phyloP scores from a whole-genome alignment of 352 stramenopile species.

The Pythium guiyangense region DNA sequence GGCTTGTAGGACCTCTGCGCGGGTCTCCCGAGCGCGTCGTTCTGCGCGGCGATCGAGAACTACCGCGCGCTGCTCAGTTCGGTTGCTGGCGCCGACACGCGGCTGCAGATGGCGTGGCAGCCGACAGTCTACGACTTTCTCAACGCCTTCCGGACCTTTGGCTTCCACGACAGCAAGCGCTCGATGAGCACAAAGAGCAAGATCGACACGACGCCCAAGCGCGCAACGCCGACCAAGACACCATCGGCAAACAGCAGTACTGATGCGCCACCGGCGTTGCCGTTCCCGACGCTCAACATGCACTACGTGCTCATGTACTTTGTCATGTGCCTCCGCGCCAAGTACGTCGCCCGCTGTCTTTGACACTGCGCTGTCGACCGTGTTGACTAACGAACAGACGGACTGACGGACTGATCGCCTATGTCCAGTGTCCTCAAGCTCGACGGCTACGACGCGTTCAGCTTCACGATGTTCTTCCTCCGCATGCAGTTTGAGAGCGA shows the following conservation, averaged over 20 bases:
- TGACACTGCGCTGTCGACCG: background rate
- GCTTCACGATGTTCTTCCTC: conserved; percentile 84
- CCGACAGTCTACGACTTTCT: conserved; percentile 77
- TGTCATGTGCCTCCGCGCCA: conserved; percentile 64
- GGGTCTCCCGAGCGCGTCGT: conserved; percentile 44
- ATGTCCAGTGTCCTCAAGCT: conserved; percentile 34
- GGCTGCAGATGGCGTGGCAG: conserved; percentile 61
- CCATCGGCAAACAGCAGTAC: conserved; percentile 18
- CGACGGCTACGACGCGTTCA: conserved; percentile 76
- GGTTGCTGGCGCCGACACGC: conserved; percentile 9
- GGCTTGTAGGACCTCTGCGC: conserved; percentile 30
- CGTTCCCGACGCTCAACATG: conserved; percentile 81
- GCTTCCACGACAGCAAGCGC: conserved; percentile 80
- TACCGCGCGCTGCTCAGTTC: conserved; percentile 32
- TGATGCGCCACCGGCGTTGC: conserved; percentile 11
- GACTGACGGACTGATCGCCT: background rate
- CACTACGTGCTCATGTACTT: conserved; percentile 74
- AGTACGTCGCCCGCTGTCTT: conserved; percentile 14
- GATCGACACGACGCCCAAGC: conserved; percentile 36
- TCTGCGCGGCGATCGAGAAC: conserved; percentile 49
- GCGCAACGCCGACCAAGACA: conserved; percentile 9
- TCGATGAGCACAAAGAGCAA: conserved; percentile 82
- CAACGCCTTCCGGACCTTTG: conserved; percentile 66
- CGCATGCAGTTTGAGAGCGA: conserved; percentile 80
- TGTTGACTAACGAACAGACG: background rate